Conservation (phyloP, 345 rosid species). For the Eucalyptus albens region DNA sequence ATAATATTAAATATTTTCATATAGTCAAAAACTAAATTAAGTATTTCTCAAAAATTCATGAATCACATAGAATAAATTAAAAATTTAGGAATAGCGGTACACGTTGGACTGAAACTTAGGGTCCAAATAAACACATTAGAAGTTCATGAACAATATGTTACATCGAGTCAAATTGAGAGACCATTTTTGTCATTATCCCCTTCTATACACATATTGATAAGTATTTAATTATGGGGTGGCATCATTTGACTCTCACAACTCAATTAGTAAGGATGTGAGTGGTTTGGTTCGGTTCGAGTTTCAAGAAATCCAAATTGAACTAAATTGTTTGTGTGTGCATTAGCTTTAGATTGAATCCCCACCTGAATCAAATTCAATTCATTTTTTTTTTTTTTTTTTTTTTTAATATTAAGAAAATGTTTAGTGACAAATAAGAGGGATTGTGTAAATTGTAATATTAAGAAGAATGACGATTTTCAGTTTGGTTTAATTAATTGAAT, state of each 20-base stretch:
- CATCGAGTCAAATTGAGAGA: not conserved
- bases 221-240: not conserved
- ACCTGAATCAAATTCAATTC: rapidly evolving
- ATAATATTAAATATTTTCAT: too few relatives aligned
- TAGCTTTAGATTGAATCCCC: too few relatives aligned
- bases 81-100: rapidly evolving
- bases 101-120: rapidly evolving
- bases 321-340: too few relatives aligned
- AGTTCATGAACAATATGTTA: too few relatives aligned
- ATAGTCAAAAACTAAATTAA: not conserved
- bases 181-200: not conserved
- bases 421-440: too few relatives aligned
- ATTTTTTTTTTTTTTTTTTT: too few relatives aligned
- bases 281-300: rapidly evolving
- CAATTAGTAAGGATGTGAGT: rapidly evolving
- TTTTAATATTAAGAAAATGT: too few relatives aligned
- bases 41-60: rapidly evolving
- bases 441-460: too few relatives aligned
- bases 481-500: too few relatives aligned
- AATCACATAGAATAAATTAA: not conserved
- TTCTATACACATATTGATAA: not conserved
- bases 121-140: rapidly evolving
- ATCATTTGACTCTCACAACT: not conserved
- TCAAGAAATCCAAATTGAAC: too few relatives aligned
- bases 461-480: too few relatives aligned